Percentiles rank a stretch among this genome's conserved stretches.
Conservation (phyloP, 352 stramenopile species). For the Phytophthora sansomeana region DNA sequence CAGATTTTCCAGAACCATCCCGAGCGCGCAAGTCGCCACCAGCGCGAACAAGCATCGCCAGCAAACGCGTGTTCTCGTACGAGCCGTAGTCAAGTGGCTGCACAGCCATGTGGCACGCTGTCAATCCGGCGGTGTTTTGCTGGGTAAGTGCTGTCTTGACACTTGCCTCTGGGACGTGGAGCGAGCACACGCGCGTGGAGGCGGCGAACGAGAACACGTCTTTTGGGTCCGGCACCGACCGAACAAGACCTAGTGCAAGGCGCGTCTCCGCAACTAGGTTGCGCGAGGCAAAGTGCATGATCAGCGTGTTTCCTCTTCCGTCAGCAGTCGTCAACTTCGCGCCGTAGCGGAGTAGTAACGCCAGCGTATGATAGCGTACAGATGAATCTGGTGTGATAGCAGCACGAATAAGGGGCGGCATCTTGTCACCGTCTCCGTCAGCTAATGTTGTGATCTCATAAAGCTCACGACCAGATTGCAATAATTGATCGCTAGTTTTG, state of each 20-base stretch:
- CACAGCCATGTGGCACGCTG: constrained; percentile 67
- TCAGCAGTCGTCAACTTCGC: constrained; percentile 60
- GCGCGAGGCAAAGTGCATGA: constrained; percentile 66
- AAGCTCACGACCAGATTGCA: constrained; percentile 26
- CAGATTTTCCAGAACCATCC: constrained; percentile 49
- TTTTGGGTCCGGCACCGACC: constrained; percentile 51
- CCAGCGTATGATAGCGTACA: constrained; percentile 50
- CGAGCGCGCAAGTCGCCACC: constrained; percentile 46
- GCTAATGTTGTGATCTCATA: constrained; percentile 48
- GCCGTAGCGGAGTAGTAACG: constrained; percentile 63
- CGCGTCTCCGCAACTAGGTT: constrained; percentile 61
- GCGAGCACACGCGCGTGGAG: constrained; percentile 42
- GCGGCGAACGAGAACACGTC: constrained; percentile 32
- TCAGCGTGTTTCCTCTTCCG: constrained; percentile 58
- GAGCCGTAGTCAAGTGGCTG: constrained; percentile 66
- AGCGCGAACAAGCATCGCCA: constrained; percentile 55
- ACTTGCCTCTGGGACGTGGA: constrained; percentile 55
- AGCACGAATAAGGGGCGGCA: constrained; percentile 57
- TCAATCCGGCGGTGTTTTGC: constrained; percentile 53
- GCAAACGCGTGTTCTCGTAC: constrained; percentile 66
- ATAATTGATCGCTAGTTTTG: constrained; percentile 20
- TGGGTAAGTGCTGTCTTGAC: constrained; percentile 53
- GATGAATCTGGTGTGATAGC: constrained; percentile 41
- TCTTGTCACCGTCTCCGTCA: constrained; percentile 35
- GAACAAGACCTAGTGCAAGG: constrained; percentile 55